Percentiles rank a stretch among this genome's conserved stretches.
Evolutionary conservation across 768 basidiomycete genomes (phyloP).

Genomic region (Russula sp.): DNA sequence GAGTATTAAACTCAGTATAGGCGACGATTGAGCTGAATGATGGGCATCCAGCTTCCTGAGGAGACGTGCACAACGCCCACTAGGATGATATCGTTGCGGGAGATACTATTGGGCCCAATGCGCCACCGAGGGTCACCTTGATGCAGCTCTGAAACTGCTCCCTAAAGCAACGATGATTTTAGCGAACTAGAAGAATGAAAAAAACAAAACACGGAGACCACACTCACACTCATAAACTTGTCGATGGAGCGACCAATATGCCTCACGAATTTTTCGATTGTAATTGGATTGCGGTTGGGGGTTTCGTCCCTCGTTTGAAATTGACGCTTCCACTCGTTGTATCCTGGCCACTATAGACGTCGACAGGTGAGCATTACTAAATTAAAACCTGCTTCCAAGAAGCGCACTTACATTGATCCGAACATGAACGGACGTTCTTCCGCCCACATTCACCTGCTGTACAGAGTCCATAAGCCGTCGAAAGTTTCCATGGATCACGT

Average conservation of each 20-base stretch:
- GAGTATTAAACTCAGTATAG: constrained; percentile 7
- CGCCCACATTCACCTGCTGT: constrained; percentile 23
- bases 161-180: constrained; percentile 5
- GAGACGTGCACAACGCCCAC: constrained; percentile 30
- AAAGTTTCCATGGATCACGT: constrained; percentile 27
- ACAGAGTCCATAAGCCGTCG: constrained; percentile 23
- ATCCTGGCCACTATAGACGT: constrained; percentile 27
- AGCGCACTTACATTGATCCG: constrained; percentile 24
- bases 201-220: not conserved
- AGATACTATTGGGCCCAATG: constrained; percentile 26
- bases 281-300: constrained; percentile 25
- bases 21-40: constrained; percentile 29
- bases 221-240: constrained; percentile 25
- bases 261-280: constrained; percentile 26
- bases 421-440: constrained; percentile 28
- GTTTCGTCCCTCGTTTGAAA: constrained; percentile 31
- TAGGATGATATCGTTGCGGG: constrained; percentile 23
- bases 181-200: not conserved
- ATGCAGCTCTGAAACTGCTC: constrained; percentile 16
- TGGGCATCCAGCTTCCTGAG: constrained; percentile 31
- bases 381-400: not conserved
- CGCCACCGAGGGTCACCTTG: constrained; percentile 26
- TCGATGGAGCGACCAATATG: constrained; percentile 30
- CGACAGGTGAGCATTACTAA: not conserved
- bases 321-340: constrained; percentile 30